Base-by-base conservation (phyloP, 768 basidiomycete genomes). In the Leccinum pellstonianum region DNA sequence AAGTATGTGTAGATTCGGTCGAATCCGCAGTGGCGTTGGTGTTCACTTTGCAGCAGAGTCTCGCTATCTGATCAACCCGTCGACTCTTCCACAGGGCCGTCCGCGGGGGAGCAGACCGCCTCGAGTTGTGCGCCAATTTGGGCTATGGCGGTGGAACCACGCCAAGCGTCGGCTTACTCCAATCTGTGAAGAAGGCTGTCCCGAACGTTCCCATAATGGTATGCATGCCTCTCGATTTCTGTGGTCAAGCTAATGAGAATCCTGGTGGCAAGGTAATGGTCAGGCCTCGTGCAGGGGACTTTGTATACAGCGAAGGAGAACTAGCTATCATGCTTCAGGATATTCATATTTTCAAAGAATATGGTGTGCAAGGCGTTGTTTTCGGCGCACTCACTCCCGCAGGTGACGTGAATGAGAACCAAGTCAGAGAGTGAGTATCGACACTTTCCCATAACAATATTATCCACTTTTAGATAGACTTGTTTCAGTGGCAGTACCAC, bases 91-190 rank as follows among this genome's bases (percentile, higher is more conserved):
- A 15, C 68, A 92, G 91, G 69, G 88, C 93, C 41, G 76, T 83
- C n/a, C 70, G 76, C 43, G 90, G 83, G 35, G 89, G 90, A 10
- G 88, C 89, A 51, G 79, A 91, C 70, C 81, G 90, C 62, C 80
- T 93, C n/a, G 90, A 92, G 68, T 70, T 93, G 12, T 93, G 90
- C 66, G 81, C 77, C 6, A 88, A 87, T 69, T 76, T 92, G 19
- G 83, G 80, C 4, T 64, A 83, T 27, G 93, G 91, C 23, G 93
- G 93, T 21, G 93, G 93, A 9, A 89, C 85, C 17, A 94, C 93
- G 0, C 92, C 93, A 5, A 88, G 84, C 60, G 62, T 89, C n/a
- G 93, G 92, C 0, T 79, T 93, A 35, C 75, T 91, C 38, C 85
- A 75, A 64, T 73, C 79, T 3, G 81, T 93, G 47, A 79, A 80